Evolutionary conservation across 768 basidiomycete genomes (phyloP).

Genomic region (Lactarius psammicola): DNA sequence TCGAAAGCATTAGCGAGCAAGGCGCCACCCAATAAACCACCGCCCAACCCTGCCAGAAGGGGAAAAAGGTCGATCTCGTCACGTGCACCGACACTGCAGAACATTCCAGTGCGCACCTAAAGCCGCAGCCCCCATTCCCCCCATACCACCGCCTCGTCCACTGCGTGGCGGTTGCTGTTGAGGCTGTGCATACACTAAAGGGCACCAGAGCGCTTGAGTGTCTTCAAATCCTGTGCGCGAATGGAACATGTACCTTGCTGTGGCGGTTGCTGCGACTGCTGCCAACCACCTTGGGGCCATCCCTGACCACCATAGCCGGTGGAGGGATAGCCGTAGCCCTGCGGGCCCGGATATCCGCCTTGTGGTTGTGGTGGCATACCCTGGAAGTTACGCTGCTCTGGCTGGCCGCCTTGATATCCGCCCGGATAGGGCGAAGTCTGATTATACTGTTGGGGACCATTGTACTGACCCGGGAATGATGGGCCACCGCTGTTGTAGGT

Average conservation of each 20-base stretch:
- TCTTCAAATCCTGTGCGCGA: background rate
- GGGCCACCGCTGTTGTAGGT: constrained; percentile 31
- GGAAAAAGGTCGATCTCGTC: background rate
- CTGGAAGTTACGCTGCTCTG: background rate
- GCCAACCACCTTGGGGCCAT: constrained; percentile 23
- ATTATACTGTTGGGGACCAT: constrained; percentile 12
- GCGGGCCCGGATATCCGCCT: background rate
- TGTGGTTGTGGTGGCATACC: background rate
- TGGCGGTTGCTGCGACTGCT: constrained; percentile 17
- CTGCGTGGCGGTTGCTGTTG: background rate
- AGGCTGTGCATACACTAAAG: constrained; percentile 19
- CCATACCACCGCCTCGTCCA: constrained; percentile 10
- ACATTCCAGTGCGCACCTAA: constrained; percentile 17
- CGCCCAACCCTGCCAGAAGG: constrained; percentile 42
- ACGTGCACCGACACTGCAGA: background rate
- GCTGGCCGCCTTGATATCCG: constrained; percentile 29
- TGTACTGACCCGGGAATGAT: constrained; percentile 31
- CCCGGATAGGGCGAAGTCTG: constrained; percentile 29
- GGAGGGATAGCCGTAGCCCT: constrained; percentile 26
- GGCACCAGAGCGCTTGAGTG: background rate
- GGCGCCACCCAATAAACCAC: constrained; percentile 62
- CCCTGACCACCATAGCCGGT: constrained; percentile 28
- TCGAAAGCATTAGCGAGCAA: constrained; percentile 54
- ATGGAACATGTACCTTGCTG: constrained; percentile 16
- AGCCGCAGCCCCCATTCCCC: constrained; percentile 16